Evolutionary conservation across 306 rosid species (phyloP).

Genomic region (Chamaecrista fasciculata): DNA sequence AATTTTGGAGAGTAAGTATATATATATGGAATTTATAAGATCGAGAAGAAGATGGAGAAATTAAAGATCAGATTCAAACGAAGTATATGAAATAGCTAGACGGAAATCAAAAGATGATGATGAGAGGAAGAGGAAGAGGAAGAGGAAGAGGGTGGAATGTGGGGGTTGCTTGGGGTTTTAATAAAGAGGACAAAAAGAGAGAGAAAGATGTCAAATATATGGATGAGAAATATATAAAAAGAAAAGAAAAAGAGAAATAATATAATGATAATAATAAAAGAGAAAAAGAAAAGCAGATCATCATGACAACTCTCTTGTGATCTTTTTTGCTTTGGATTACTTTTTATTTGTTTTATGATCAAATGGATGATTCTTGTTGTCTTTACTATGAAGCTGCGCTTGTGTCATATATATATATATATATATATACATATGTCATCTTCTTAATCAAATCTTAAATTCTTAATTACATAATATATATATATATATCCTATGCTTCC

Average conservation of each 20-base stretch:
- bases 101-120: no score
- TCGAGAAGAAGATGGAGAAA: background rate
- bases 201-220: background rate
- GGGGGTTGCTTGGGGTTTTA: constrained; percentile 74
- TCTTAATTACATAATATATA: no score
- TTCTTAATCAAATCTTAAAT: no score
- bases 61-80: constrained; percentile 21
- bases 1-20: no score
- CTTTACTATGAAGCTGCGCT: constrained; percentile 48
- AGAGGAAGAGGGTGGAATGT: constrained; percentile 41
- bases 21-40: no score
- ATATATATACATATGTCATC: no score
- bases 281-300: constrained; percentile 7
- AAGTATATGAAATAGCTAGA: background rate
- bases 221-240: constrained; percentile 23
- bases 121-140: constrained; percentile 11
- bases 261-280: no score
- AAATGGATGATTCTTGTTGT: constrained; percentile 43
- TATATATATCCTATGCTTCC: constrained; percentile 75
- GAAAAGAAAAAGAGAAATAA: no score
- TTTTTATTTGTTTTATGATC: constrained; percentile 55
- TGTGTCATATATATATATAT: no score
- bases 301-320: constrained; percentile 11
- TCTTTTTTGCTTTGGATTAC: constrained; percentile 33
- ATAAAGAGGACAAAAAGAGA: constrained; percentile 72